Evolutionary conservation across 2,329 filamentous ascomycete species (phyloP), one percentile per base, ranked within the genome.

Genomic region (Trichophyton benhamiae): DNA sequence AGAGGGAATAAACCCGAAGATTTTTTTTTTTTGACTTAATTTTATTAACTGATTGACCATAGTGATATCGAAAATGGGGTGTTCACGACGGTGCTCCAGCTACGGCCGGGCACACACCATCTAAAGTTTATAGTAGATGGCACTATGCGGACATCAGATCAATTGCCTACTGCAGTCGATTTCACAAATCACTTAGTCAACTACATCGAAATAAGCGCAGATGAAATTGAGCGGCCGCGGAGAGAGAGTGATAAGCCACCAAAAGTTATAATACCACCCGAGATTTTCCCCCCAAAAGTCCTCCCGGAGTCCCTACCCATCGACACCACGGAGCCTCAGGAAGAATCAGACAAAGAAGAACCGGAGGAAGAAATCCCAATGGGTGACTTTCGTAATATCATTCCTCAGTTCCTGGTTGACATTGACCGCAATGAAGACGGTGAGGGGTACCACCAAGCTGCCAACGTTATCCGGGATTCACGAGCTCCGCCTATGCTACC

Each of bases 141-240:
- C 62, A 87, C 92, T 70, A 96, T 96, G 90, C 84, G 87, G 71
- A 94, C 91, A 13, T 94, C 90, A 15, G 85, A 88, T 63, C 84
- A 88, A 65, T 80, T 96, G 61, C 92, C 94, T 13, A 97, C 94
- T 0, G 95, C 94, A 1, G 94, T 99, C 62, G 94, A 99, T 73
- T 96, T 95, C 73, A 95, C 91, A 66, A 97, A 97, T 77, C 95
- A 96, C 71, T 80, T 99, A 17, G 92, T 99, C 75, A 99, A 99
- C 76, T 99, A 97, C 72, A 89, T 99, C 70, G 94, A 99, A 77
- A 88, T 97, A 64, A 89, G 83, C 68, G 59, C 65, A 8, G 87
- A 91, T 61, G 87, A 91, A 69, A 75, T 86, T 25, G 66, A 67
- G 55, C 70, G 71, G 44, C 63, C 69, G 48, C 68, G 72, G 52